phyloP scores from a whole-genome alignment of 1,284 basidiomycete genomes.

The Fomitiporia mediterranea region DNA sequence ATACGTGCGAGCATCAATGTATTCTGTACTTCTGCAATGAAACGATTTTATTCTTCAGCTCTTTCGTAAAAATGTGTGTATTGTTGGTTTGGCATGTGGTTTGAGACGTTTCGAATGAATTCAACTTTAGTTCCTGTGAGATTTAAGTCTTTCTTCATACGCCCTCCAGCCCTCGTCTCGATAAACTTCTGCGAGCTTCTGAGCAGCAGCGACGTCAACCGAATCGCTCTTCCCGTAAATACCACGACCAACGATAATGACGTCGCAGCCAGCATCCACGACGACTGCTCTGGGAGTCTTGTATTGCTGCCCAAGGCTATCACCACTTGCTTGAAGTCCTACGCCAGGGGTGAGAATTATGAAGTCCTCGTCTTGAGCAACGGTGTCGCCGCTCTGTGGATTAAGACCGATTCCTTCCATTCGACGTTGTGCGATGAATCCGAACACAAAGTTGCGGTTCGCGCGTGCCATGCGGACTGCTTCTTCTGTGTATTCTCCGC shows the following conservation, averaged over 20 bases:
- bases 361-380: conserved; percentile 65
- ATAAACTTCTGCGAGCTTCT: conserved; percentile 79
- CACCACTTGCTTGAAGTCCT: conserved; percentile 78
- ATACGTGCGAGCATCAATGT: conserved; percentile 4
- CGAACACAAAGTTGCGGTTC: conserved; percentile 84
- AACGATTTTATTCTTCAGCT: neutral
- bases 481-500: conserved; percentile 79
- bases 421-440: conserved; percentile 89
- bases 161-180: conserved; percentile 88
- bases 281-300: conserved; percentile 88
- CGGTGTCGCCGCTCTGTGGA: conserved; percentile 26
- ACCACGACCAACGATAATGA: conserved; percentile 97
- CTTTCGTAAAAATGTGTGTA: neutral
- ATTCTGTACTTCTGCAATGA: conserved; percentile 15
- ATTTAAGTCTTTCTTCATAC: conserved; percentile 41
- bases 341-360: conserved; percentile 93
- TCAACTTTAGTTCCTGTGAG: neutral
- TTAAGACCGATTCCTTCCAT: conserved; percentile 63
- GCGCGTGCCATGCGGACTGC: conserved; percentile 85
- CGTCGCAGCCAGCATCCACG: conserved; percentile 83
- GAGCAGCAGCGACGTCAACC: conserved; percentile 54
- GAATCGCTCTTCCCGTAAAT: conserved; percentile 79
- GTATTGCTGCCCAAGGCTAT: conserved; percentile 95
- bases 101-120: neutral
- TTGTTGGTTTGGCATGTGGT: neutral